phyloP scores from a whole-genome alignment of 495 filamentous ascomycete genomes.

The Clohesyomyces aquaticus region DNA sequence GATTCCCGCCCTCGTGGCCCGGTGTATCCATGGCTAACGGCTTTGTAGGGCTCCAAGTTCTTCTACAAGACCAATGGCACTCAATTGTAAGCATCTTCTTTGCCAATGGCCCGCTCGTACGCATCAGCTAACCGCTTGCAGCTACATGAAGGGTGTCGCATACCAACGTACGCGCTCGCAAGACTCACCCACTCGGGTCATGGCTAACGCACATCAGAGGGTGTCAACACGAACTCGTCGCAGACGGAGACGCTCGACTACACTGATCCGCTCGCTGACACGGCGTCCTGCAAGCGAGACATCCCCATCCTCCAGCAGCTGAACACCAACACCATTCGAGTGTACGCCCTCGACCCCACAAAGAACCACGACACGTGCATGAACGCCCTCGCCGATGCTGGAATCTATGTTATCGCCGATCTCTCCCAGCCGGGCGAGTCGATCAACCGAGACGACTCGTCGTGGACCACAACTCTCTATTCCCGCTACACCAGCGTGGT shows the following conservation, averaged over 20 bases:
- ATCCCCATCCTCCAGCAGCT: constrained; percentile 77
- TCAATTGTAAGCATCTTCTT: constrained; percentile 69
- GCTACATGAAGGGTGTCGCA: constrained; percentile 81
- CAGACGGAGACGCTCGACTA: constrained; percentile 50
- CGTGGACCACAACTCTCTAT: constrained; percentile 77
- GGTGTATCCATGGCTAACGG: constrained; percentile 47
- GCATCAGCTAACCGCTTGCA: constrained; percentile 44
- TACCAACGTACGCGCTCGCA: constrained; percentile 67
- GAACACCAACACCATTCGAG: constrained; percentile 86
- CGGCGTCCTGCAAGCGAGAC: constrained; percentile 72
- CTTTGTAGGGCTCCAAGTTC: constrained; percentile 64
- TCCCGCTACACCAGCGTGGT: constrained; percentile 80
- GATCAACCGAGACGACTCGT: constrained; percentile 78
- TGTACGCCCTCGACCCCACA: constrained; percentile 85
- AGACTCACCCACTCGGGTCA: neutral
- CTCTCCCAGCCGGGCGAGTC: constrained; percentile 77
- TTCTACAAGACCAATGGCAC: constrained; percentile 75
- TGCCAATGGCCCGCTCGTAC: neutral
- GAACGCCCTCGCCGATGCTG: constrained; percentile 76
- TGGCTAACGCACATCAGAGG: constrained; percentile 49
- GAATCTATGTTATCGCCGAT: constrained; percentile 94
- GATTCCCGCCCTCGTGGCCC: neutral
- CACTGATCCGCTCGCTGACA: constrained; percentile 73
- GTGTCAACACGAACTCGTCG: constrained; percentile 53
- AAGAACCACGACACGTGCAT: constrained; percentile 83